Evolutionary conservation across 257 asterid species (phyloP).

Genomic region (Gardenia jasminoides): DNA sequence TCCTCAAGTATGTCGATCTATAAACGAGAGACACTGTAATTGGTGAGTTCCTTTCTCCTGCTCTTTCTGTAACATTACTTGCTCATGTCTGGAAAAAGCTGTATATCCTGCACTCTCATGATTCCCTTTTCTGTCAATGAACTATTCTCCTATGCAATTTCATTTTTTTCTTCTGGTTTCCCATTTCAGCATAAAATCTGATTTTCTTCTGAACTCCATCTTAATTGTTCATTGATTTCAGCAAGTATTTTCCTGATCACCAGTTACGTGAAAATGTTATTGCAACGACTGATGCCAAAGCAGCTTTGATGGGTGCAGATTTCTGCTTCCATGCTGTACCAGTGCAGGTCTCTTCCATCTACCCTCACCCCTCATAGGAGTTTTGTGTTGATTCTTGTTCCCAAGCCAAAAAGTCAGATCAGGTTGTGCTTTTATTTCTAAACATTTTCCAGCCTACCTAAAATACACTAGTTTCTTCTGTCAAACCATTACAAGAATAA

Average conservation of each 20-base stretch:
- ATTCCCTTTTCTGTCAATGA: background rate
- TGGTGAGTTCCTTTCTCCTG: conserved; percentile 36
- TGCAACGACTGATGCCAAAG: conserved; percentile 84
- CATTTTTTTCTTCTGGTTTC: background rate
- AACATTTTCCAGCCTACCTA: background rate
- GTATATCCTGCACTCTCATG: background rate
- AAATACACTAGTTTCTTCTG: background rate
- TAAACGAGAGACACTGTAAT: conserved; percentile 56
- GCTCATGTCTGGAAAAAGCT: background rate
- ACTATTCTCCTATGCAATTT: background rate
- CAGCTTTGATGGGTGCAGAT: conserved; percentile 76
- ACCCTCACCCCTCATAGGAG: background rate
- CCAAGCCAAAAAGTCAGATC: background rate
- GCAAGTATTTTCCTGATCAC: conserved; percentile 80
- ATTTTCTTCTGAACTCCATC: background rate
- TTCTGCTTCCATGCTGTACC: conserved; percentile 97
- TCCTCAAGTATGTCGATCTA: conserved; percentile 62
- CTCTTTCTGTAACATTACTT: conserved; percentile 11
- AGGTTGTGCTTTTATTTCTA: background rate
- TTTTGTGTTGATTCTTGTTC: background rate
- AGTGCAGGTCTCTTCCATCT: conserved; percentile 57
- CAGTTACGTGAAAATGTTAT: conserved; percentile 64
- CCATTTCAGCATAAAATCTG: background rate
- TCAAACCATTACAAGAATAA: background rate
- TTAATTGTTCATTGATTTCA: conserved; percentile 29